These are phyloP conservation scores for Akanthomyces muscarius DNA, from an alignment of 2,329 filamentous ascomycete genomes.

Conservation along the genomic window DNA sequence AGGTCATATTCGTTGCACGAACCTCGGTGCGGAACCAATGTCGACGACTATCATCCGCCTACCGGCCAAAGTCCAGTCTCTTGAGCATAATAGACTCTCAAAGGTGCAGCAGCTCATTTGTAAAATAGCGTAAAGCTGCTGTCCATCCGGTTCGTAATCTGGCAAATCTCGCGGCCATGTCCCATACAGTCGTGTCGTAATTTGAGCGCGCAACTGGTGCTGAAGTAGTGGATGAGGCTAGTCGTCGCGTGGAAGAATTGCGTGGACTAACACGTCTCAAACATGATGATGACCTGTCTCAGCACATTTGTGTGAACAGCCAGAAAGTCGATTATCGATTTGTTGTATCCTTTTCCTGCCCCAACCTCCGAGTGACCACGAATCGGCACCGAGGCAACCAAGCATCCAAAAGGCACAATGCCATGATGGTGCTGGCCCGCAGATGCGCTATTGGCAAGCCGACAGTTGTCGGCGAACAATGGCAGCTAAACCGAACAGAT, in stretches of 20 bases:
- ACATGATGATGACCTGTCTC: background rate
- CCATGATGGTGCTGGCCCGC: background rate
- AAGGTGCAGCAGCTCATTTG: no score
- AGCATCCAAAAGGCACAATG: background rate
- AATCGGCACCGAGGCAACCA: background rate
- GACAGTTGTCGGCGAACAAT: slow-evolving; percentile 4
- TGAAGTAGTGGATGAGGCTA: background rate
- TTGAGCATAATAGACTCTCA: no score
- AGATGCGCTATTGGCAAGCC: background rate
- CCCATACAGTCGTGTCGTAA: background rate
- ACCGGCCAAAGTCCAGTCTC: no score
- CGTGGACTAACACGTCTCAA: background rate
- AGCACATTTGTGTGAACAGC: background rate
- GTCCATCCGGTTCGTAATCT: background rate
- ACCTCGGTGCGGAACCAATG: background rate
- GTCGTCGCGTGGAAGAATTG: background rate
- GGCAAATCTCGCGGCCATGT: background rate
- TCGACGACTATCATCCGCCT: no score
- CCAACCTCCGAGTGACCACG: background rate
- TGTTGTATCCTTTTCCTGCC: background rate
- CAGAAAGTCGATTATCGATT: background rate
- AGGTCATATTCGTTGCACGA: background rate
- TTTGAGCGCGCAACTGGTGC: no score
- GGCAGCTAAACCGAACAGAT: background rate
- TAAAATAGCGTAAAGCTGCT: no score